Conservation (phyloP, 192 early-diverging fungal species). For the Nowakowskiella sp. region DNA sequence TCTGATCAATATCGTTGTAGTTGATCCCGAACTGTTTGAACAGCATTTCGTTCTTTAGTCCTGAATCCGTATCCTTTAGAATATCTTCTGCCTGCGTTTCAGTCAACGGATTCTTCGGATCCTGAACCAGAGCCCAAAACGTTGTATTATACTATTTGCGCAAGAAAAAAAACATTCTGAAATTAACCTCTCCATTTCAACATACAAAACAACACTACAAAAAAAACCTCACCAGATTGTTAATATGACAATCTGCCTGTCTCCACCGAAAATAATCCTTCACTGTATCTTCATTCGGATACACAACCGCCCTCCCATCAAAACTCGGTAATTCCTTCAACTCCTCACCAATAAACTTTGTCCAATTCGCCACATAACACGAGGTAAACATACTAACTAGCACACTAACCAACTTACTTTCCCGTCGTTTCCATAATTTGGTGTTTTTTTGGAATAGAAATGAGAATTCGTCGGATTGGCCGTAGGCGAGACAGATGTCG, state of each 20-base stretch:
- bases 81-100: conserved; percentile 66
- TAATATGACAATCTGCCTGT: conserved; percentile 92
- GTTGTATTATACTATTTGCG: conserved; percentile 88
- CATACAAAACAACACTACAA: too few relatives aligned
- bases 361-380: conserved; percentile 79
- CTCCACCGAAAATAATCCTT: conserved; percentile 93
- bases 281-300: conserved; percentile 73
- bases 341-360: conserved; percentile 55
- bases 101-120: conserved; percentile 50
- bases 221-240: conserved; percentile 55
- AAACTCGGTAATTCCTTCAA: conserved; percentile 80
- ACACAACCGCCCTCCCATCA: conserved; percentile 81
- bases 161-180: too few relatives aligned
- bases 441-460: conserved; percentile 62
- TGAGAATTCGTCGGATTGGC: conserved; percentile 90
- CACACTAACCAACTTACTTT: conserved; percentile 72
- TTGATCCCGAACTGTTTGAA: conserved; percentile 80
- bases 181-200: too few relatives aligned
- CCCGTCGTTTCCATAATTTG: conserved; percentile 64
- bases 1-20: conserved; percentile 72
- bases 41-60: conserved; percentile 85
- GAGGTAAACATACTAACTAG: conserved; percentile 81
- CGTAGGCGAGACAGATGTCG: conserved; percentile 80
- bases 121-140: conserved; percentile 80
- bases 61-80: conserved; percentile 79